These are phyloP conservation scores for Sphenostylis stenocarpa DNA, from an alignment of 306 rosid genomes.

Conservation along the genomic window DNA sequence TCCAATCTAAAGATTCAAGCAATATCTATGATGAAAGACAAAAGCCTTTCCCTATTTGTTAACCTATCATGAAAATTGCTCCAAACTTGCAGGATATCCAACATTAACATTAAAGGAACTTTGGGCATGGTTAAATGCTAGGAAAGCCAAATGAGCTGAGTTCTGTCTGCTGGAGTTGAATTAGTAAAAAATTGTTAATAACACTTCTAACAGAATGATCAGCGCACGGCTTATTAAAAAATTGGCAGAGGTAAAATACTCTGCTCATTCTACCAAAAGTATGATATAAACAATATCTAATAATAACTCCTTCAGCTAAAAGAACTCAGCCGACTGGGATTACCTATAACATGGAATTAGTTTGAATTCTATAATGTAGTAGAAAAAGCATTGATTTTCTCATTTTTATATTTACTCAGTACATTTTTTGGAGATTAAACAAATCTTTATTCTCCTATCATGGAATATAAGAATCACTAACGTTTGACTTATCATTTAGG, in stretches of 20 bases:
- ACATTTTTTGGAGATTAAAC: background rate
- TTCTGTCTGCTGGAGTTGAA: background rate
- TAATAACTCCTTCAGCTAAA: background rate
- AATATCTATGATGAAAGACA: no score
- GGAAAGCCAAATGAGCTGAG: background rate
- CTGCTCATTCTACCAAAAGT: background rate
- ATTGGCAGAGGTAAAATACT: background rate
- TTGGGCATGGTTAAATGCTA: background rate
- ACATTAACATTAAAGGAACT: background rate
- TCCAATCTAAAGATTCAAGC: background rate
- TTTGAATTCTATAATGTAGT: background rate
- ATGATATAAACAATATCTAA: background rate
- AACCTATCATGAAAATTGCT: background rate
- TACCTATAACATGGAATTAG: background rate
- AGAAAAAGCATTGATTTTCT: background rate
- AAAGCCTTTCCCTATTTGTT: no score
- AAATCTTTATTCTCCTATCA: background rate
- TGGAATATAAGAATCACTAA: background rate
- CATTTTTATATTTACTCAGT: background rate
- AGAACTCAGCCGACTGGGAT: background rate
- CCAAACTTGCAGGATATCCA: background rate
- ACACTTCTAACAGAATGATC: background rate
- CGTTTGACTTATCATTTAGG: background rate
- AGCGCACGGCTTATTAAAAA: background rate
- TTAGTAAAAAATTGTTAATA: background rate